These are phyloP conservation scores for Babesia caballi DNA, from an alignment of 169 alveolate species.

Conservation along the genomic window DNA sequence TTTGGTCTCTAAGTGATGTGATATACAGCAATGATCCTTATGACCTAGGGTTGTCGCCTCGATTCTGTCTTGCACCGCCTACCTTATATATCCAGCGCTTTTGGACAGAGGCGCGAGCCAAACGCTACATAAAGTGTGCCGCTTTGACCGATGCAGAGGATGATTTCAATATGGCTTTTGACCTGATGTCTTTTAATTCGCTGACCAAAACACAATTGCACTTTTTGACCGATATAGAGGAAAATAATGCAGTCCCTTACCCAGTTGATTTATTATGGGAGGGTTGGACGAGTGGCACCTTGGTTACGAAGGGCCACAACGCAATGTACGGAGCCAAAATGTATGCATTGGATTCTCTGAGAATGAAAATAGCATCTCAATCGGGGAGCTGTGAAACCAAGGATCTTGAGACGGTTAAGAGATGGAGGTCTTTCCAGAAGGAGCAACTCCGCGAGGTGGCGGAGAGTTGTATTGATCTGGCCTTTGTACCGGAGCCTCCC, in stretches of 20 bases:
- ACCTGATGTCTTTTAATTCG: background rate
- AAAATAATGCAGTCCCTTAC: background rate
- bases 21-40: background rate
- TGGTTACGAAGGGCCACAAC: conserved; percentile 1
- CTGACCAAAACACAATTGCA: background rate
- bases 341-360: background rate
- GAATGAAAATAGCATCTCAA: background rate
- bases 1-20: background rate
- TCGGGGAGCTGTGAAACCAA: background rate
- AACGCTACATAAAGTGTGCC: background rate
- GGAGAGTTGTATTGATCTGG: background rate
- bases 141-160: background rate
- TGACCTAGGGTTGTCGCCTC: background rate
- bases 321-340: background rate
- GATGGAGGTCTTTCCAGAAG: background rate
- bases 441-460: background rate
- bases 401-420: background rate
- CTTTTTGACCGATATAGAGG: background rate
- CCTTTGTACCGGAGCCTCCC: background rate
- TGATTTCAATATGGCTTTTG: background rate
- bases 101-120: background rate
- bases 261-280: conserved; percentile 7
- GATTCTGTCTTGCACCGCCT: background rate
- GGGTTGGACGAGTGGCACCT: background rate
- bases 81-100: background rate